A percentile compares a stretch with the other conserved stretches of the same genome.
Evolutionary conservation across 2,329 filamentous ascomycete genomes (phyloP).

Genomic region (Davidsoniella virescens): DNA sequence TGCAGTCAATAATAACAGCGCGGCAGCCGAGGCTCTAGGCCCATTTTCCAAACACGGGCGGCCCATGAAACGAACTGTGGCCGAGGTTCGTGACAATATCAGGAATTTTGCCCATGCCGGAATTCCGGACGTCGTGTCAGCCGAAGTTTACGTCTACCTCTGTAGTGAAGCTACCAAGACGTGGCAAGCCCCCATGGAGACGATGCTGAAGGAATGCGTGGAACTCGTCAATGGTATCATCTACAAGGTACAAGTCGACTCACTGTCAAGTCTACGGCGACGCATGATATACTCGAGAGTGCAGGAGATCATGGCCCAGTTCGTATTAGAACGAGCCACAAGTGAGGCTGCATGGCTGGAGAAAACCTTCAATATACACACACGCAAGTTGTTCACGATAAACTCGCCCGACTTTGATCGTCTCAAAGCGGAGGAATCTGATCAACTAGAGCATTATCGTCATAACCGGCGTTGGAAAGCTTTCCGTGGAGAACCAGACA

Average conservation of each 20-base stretch:
- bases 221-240: conserved; percentile 23
- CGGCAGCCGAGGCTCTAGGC: conserved; percentile 10
- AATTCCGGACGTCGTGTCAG: conserved; percentile 40
- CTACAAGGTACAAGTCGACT: conserved; percentile 27
- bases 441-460: conserved; percentile 30
- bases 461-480: conserved; percentile 33
- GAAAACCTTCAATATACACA: conserved; percentile 36
- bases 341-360: conserved; percentile 24
- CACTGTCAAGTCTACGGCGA: conserved; percentile 31
- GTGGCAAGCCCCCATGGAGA: conserved; percentile 38
- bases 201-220: conserved; percentile 32
- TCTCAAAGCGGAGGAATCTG: conserved; percentile 30
- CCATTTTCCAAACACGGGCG: conserved; percentile 24
- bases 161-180: conserved; percentile 38
- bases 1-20: neutral
- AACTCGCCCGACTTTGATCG: conserved; percentile 31
- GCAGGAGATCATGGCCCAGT: conserved; percentile 25
- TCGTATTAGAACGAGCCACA: conserved; percentile 25
- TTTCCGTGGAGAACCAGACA: conserved; percentile 18
- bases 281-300: conserved; percentile 34
- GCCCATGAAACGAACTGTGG: conserved; percentile 25
- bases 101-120: conserved; percentile 37
- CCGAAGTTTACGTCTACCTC: conserved; percentile 42
- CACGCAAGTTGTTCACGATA: conserved; percentile 39
- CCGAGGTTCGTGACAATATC: conserved; percentile 38